A percentile compares a stretch with the other conserved stretches of the same genome.
Evolutionary conservation across 1,284 basidiomycete species (phyloP).

Genomic region (Tetrapyrgos nigripes): DNA sequence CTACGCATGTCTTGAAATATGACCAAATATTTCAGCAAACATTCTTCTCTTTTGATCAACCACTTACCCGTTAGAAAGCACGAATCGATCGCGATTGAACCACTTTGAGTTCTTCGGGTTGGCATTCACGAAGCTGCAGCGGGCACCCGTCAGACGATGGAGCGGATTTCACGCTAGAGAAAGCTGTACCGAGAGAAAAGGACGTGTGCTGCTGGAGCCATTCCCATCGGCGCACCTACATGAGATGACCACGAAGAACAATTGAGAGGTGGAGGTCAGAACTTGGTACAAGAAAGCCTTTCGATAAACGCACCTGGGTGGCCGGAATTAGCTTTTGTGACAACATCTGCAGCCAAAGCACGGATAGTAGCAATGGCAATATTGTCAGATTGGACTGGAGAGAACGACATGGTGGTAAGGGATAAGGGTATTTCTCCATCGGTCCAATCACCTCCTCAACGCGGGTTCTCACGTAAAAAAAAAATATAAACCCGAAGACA

Average conservation of each 20-base stretch:
- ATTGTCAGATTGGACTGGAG: constrained; percentile 55
- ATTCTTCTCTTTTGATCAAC: constrained; percentile 15
- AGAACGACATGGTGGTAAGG: constrained; percentile 48
- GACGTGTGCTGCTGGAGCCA: constrained; percentile 90
- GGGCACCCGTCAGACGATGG: not conserved
- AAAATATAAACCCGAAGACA: not conserved
- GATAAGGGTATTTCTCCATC: constrained; percentile 26
- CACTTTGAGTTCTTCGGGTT: constrained; percentile 91
- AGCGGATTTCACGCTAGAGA: not conserved
- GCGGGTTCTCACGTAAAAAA: too few species aligned
- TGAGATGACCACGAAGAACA: not conserved
- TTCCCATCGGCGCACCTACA: constrained; percentile 88
- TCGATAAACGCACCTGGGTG: constrained; percentile 71
- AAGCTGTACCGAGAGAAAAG: constrained; percentile 75
- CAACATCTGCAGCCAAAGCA: constrained; percentile 74
- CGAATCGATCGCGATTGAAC: constrained; percentile 92
- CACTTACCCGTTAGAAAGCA: constrained; percentile 82
- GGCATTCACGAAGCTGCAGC: constrained; percentile 80
- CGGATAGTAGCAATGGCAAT: constrained; percentile 72
- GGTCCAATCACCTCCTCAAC: too few species aligned
- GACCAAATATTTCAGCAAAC: constrained; percentile 17
- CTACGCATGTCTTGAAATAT: constrained; percentile 66
- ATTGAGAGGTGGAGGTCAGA: not conserved
- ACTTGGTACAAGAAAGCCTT: not conserved
- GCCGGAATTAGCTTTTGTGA: constrained; percentile 88